These are phyloP conservation scores for Apiospora aurea DNA, from an alignment of 2,329 filamentous ascomycete species.

Conservation along the genomic window DNA sequence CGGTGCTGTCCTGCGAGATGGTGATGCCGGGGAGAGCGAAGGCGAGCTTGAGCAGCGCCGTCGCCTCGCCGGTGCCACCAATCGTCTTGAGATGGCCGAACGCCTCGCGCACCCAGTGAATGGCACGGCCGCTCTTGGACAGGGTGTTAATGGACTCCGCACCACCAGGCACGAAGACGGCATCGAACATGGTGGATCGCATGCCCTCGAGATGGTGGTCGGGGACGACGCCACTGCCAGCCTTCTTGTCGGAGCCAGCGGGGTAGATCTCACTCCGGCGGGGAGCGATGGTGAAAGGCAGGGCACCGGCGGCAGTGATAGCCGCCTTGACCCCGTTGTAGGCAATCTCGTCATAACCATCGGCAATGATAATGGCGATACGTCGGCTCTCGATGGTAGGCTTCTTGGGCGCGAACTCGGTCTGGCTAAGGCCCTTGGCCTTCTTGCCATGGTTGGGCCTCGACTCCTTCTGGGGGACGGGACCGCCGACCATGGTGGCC, in stretches of 20 bases:
- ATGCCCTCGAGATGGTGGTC: constrained; percentile 83
- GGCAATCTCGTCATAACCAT: constrained; percentile 74
- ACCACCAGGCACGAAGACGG: constrained; percentile 79
- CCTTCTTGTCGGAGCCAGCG: constrained; percentile 60
- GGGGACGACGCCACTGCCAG: constrained; percentile 64
- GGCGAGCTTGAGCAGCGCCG: constrained; percentile 64
- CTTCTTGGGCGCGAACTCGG: constrained; percentile 67
- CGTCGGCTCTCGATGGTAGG: constrained; percentile 75
- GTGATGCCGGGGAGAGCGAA: constrained; percentile 52
- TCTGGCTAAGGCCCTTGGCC: constrained; percentile 72
- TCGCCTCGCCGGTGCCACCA: constrained; percentile 76
- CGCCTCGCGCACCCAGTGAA: constrained; percentile 81
- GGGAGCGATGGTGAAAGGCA: constrained; percentile 76
- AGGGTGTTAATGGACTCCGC: constrained; percentile 68
- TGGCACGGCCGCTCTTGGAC: constrained; percentile 71
- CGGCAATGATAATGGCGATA: constrained; percentile 78
- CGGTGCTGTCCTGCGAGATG: constrained; percentile 53
- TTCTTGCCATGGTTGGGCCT: constrained; percentile 71
- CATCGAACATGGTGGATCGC: constrained; percentile 83
- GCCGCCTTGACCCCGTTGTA: constrained; percentile 72
- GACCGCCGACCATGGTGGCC: constrained; percentile 72
- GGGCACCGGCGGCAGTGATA: constrained; percentile 66
- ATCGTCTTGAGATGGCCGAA: constrained; percentile 85
- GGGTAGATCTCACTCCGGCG: constrained; percentile 71
- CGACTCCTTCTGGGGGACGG: constrained; percentile 59